Evolutionary conservation across 2,329 filamentous ascomycete genomes (phyloP), one percentile per base, ranked within the genome.

Genomic region (Elsinoe batatas): DNA sequence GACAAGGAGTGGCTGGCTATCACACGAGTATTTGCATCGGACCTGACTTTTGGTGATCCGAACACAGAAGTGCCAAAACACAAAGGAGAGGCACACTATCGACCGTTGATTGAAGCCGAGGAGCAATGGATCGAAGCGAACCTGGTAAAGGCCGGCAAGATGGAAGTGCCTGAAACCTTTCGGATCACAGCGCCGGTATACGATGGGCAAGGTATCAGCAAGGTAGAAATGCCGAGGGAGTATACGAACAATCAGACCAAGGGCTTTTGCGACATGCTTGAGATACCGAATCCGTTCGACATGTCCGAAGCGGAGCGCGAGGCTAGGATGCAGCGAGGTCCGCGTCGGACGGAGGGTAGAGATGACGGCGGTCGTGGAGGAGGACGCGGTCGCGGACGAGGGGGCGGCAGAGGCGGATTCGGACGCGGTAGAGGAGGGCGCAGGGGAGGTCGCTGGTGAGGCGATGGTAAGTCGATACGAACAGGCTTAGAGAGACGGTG

Each of bases 1-100:
- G 93, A 98, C 68, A 82, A 84, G 10, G 93, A 98, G 72, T 98
- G 91, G 91, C 82, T 98, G 6, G 87, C 93, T 40, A 96, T 98
- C 60, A 91, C 85, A 11, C 86, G 91, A 40, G 85, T 83, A 6
- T 94, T 97, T 65, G 81, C 87, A 38, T 64, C 75, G 42, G 64
- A 69, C 30, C 75, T 93, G 1, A 70, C 73, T 1, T 73, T 91
- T 36, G 87, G 88, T 57, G 76, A 85, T 60, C 75, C 75, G 4
- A 66, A 71, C 6, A 76, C 79, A 1, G 69, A 71, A 37, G 70
- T 79, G 0, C 76, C 85, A 0, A 68, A 72, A 1, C 77, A 94
- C 64, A 74, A 80, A 22, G 87, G 87, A 17, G 82, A 94, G 67
- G 79, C 75, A 2, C 71, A 78, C 51, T 95, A 95, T 67, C 69